A percentile compares a stretch with the other conserved stretches of the same genome.
phyloP scores from a whole-genome alignment of 352 stramenopile genomes.

The Globisporangium radiosum region DNA sequence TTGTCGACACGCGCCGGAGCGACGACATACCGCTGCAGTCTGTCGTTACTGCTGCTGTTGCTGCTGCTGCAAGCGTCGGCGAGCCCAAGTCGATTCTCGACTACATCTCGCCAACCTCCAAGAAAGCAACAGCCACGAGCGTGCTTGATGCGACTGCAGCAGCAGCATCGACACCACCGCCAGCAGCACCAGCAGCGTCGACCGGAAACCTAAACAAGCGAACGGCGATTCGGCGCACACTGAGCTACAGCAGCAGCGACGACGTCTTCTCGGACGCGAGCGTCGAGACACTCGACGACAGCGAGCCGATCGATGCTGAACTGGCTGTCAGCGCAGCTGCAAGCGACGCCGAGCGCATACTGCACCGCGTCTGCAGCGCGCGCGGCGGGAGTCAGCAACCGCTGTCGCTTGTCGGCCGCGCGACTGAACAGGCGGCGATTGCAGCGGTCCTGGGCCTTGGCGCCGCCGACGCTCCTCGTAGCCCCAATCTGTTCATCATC shows the following conservation, averaged over 20 bases:
- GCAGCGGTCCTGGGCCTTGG: slow-evolving; percentile 19
- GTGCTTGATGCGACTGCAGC: not conserved
- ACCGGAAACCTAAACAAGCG: slow-evolving; percentile 2
- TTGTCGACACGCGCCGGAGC: not conserved
- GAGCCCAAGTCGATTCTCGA: slow-evolving; percentile 1
- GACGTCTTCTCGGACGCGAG: slow-evolving; percentile 11
- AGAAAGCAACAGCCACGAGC: slow-evolving; percentile 5
- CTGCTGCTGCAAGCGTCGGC: not conserved
- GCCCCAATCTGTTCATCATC: slow-evolving; percentile 52
- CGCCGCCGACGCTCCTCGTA: not conserved
- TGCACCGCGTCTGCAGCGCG: slow-evolving; percentile 27
- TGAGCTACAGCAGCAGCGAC: slow-evolving; percentile 8
- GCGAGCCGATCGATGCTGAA: not conserved
- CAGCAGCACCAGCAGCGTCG: not conserved
- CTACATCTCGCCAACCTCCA: not conserved
- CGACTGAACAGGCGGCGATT: slow-evolving; percentile 31
- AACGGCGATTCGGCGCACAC: slow-evolving; percentile 7
- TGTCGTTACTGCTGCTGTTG: too few species aligned
- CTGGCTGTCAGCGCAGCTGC: not conserved
- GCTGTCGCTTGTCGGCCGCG: slow-evolving; percentile 30
- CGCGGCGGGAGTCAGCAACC: slow-evolving; percentile 9
- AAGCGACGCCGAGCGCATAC: slow-evolving; percentile 14
- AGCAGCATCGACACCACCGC: not conserved
- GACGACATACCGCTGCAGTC: not conserved
- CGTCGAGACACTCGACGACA: slow-evolving; percentile 3